A percentile compares a stretch with the other conserved stretches of the same genome.
Conservation (phyloP, 805 yeast genomes). For the Pichia scutulata region DNA sequence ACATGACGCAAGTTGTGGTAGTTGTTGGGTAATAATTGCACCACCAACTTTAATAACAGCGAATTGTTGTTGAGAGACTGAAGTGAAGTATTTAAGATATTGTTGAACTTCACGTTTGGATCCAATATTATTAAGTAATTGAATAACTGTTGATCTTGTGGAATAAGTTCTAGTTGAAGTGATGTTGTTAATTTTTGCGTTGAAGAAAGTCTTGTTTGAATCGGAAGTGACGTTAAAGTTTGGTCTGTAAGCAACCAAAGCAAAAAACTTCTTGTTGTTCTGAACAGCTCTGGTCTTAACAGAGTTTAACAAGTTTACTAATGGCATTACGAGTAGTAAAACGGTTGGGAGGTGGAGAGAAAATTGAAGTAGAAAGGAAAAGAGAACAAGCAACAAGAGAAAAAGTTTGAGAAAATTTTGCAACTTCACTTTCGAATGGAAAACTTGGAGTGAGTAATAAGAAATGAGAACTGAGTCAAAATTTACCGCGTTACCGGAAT, state of each 20-base stretch:
- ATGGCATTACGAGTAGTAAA: slow-evolving; percentile 2
- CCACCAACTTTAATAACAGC: slow-evolving; percentile 99
- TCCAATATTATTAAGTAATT: slow-evolving; percentile 89
- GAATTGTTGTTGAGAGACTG: slow-evolving; percentile 92
- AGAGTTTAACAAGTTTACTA: slow-evolving; percentile 3
- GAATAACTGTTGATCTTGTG: slow-evolving; percentile 93
- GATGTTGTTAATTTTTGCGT: not conserved
- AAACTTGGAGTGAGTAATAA: not conserved
- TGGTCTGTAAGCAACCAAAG: slow-evolving; percentile 7
- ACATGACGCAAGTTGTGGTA: slow-evolving; percentile 90
- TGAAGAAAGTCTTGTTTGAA: not conserved
- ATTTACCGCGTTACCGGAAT: slow-evolving; percentile 13
- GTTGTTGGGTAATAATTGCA: slow-evolving; percentile 92
- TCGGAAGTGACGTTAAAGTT: not conserved
- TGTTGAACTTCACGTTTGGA: slow-evolving; percentile 98
- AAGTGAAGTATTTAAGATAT: slow-evolving; percentile 90
- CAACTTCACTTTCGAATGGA: not conserved
- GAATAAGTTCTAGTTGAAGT: slow-evolving; percentile 31
- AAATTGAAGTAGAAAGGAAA: not conserved
- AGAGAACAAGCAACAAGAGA: not conserved
- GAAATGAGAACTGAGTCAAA: slow-evolving; percentile 8
- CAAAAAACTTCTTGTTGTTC: slow-evolving; percentile 2
- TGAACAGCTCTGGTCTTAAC: slow-evolving; percentile 1
- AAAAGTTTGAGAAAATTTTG: not conserved
- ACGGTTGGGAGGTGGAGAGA: not conserved